Conservation (phyloP, 495 filamentous ascomycete species). For the Penicillium bialowiezense region DNA sequence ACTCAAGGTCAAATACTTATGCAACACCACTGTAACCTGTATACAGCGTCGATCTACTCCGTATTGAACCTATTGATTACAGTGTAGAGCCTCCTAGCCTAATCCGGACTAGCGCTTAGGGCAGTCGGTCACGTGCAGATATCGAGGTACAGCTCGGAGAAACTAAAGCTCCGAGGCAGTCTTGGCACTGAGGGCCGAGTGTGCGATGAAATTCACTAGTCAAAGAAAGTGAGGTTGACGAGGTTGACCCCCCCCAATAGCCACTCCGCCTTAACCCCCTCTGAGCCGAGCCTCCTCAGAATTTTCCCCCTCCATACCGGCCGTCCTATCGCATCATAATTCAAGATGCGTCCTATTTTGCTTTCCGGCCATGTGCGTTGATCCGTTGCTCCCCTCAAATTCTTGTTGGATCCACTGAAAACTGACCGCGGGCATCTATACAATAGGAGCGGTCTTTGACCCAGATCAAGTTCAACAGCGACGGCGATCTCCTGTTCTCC, state of each 20-base stretch:
- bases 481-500: constrained; percentile 97
- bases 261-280: constrained; percentile 34
- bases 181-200: constrained; percentile 42
- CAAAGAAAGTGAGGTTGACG: constrained; percentile 38
- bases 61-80: too few relatives aligned
- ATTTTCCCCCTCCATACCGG: constrained; percentile 19
- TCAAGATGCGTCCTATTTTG: constrained; percentile 88
- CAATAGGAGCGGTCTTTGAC: constrained; percentile 88
- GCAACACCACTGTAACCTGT: too few relatives aligned
- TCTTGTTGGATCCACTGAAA: constrained; percentile 16
- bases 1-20: too few relatives aligned
- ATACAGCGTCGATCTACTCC: too few relatives aligned
- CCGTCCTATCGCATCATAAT: constrained; percentile 10
- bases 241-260: constrained; percentile 37
- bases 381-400: constrained; percentile 24
- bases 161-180: constrained; percentile 16
- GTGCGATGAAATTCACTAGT: constrained; percentile 50
- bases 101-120: constrained; percentile 28
- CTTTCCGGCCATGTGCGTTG: constrained; percentile 81
- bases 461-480: constrained; percentile 95
- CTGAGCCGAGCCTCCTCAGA: constrained; percentile 19
- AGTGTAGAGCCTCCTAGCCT: not conserved
- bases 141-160: constrained; percentile 13
- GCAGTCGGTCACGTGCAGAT: constrained; percentile 31
- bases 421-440: constrained; percentile 21